Base-by-base conservation (phyloP, 2,329 filamentous ascomycete genomes). In the Hymenoscyphus repandus region DNA sequence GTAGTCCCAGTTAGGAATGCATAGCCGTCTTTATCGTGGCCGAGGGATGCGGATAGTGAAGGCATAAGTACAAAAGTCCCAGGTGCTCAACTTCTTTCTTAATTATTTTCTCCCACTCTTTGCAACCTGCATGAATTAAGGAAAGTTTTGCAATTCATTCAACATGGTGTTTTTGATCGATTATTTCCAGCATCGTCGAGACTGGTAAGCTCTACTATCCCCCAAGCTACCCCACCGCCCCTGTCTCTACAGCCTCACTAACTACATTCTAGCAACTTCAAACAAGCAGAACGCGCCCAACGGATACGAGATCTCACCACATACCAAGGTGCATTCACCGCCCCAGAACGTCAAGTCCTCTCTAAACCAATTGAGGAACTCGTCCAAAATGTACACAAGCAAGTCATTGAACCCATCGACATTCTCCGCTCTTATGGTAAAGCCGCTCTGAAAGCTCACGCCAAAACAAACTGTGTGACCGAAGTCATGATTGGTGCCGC, bases 381-480 rank as follows among this genome's bases (percentile, higher is more conserved):
- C 3, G 90, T 96, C 5, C 71, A 83, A 54, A 80, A 86, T 71
- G 86, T 96, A 3, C 88, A 92, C 31, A 77, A 80, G n/a, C 78
- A 83, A 40, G 70, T 74, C 47, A 73, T 82, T 44, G 76, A 78
- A 11, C 84, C 91, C 0, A 66, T 85, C 20, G 83, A 90, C 54
- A 79, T 96, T 42, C 80, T 96, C n/a, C 82, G 76, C 53, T 83
- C 90, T 10, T 97, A 96, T 66, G 87, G 87, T 62, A 96, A 95
- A 69, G 84, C 92, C 17, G 87, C 91, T 0, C 67, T 95, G 47
- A 85, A 83, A 63, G 91, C 90, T 1, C 92, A 96, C 33, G 78
- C 85, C 55, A 86, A 86, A 70, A 96, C 90, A 2, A 96, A 96
- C 68, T 95, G 89, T 64, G 71, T 95, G 11, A 96, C 92, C 0